Percentiles rank a stretch among this genome's conserved stretches.
phyloP scores from a whole-genome alignment of 106 monocot genomes.

The Narthecium ossifragum region DNA sequence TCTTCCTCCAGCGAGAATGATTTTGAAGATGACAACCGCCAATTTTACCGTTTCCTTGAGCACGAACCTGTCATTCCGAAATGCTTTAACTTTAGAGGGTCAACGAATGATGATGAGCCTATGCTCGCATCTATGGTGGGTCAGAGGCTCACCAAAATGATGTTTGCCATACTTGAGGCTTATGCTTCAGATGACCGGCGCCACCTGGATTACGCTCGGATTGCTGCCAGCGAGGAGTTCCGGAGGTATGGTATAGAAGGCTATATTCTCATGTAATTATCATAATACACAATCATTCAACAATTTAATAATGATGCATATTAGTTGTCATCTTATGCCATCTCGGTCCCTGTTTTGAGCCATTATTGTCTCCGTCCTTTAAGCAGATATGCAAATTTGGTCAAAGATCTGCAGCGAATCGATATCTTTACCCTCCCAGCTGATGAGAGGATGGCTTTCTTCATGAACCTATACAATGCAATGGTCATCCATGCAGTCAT shows the following conservation, averaged over 20 bases:
- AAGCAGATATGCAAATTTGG: conserved; percentile 61
- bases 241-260: conserved; percentile 75
- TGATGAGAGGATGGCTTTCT: conserved; percentile 64
- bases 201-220: conserved; percentile 61
- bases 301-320: too few species aligned
- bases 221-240: conserved; percentile 85
- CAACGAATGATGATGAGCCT: conserved; percentile 74
- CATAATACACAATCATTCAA: too few species aligned
- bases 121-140: conserved; percentile 46
- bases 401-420: conserved; percentile 71
- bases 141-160: conserved; percentile 58
- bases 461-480: conserved; percentile 90
- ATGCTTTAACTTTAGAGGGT: conserved; percentile 75
- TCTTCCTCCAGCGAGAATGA: conserved; percentile 52
- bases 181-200: conserved; percentile 69
- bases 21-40: conserved; percentile 68
- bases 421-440: conserved; percentile 49
- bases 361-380: neutral
- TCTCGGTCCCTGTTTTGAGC: too few species aligned
- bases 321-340: too few species aligned
- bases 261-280: too few species aligned
- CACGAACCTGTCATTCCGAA: conserved; percentile 71
- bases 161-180: conserved; percentile 82
- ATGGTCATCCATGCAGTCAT: conserved; percentile 89
- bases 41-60: conserved; percentile 79